Conservation (phyloP, 495 filamentous ascomycete species). For the Parathielavia appendiculata region DNA sequence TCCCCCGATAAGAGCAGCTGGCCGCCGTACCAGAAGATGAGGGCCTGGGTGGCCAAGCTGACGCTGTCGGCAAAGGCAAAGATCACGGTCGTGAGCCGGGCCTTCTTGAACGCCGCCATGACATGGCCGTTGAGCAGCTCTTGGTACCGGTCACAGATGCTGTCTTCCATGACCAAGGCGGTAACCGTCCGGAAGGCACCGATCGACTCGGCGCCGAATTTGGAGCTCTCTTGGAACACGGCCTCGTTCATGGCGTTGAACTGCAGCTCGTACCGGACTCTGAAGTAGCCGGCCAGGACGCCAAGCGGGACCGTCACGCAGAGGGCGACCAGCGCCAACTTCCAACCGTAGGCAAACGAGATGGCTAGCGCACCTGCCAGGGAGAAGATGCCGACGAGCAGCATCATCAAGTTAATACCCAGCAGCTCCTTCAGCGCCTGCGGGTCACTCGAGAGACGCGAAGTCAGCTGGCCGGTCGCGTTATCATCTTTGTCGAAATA, state of each 20-base stretch:
- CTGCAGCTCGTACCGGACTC: constrained; percentile 51
- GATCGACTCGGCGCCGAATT: constrained; percentile 58
- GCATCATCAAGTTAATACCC: constrained; percentile 51
- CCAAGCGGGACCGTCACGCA: constrained; percentile 49
- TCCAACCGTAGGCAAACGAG: constrained; percentile 54
- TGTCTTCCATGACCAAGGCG: constrained; percentile 51
- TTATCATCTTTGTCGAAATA: constrained; percentile 64
- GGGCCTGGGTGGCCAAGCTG: constrained; percentile 40
- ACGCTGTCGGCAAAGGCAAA: constrained; percentile 44
- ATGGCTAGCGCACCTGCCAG: constrained; percentile 47
- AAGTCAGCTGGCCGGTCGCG: constrained; percentile 56
- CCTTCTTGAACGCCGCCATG: constrained; percentile 38
- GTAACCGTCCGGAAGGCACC: constrained; percentile 56
- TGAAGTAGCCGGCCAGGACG: constrained; percentile 46
- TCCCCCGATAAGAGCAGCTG: constrained; percentile 36
- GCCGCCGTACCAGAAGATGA: constrained; percentile 50
- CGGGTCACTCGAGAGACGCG: constrained; percentile 54
- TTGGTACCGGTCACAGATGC: constrained; percentile 45
- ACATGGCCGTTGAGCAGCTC: constrained; percentile 38
- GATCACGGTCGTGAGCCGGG: constrained; percentile 40
- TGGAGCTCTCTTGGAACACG: constrained; percentile 54
- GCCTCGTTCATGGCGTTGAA: constrained; percentile 53
- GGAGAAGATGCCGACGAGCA: constrained; percentile 47
- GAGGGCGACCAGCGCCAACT: constrained; percentile 47
- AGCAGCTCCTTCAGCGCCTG: constrained; percentile 59